Percentiles rank a stretch among this genome's conserved stretches.
phyloP scores from a whole-genome alignment of 768 basidiomycete species.

The Suillus brevipes region DNA sequence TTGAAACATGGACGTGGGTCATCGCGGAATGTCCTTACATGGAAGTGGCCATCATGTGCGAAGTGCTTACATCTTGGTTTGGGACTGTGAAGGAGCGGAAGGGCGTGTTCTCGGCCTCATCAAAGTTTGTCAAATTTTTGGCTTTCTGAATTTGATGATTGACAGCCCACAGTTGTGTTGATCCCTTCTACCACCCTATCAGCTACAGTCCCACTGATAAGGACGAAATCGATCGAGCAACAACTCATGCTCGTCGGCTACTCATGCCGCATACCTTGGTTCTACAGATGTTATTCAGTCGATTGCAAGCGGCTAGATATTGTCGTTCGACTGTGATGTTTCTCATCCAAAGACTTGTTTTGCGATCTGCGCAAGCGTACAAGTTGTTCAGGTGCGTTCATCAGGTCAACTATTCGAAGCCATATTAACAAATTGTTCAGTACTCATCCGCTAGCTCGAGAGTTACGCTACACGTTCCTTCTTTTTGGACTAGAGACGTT shows the following conservation, averaged over 20 bases:
- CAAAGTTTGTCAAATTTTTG: constrained; percentile 64
- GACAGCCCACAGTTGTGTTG: constrained; percentile 60
- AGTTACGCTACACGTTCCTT: constrained; percentile 86
- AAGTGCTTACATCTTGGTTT: constrained; percentile 87
- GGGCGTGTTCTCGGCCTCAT: constrained; percentile 78
- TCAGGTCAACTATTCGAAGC: neutral
- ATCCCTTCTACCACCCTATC: constrained; percentile 85
- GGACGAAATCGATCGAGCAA: constrained; percentile 72
- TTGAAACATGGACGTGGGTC: constrained; percentile 97
- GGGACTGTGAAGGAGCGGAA: constrained; percentile 72
- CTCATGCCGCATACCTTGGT: constrained; percentile 83
- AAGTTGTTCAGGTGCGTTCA: constrained; percentile 66
- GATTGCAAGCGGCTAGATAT: constrained; percentile 92
- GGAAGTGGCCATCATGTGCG: constrained; percentile 82
- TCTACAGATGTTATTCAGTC: constrained; percentile 85
- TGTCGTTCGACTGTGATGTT: constrained; percentile 81
- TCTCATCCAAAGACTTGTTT: constrained; percentile 79
- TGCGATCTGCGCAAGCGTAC: constrained; percentile 74
- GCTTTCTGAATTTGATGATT: constrained; percentile 8
- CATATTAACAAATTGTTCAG: constrained; percentile 40
- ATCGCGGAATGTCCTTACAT: constrained; percentile 81
- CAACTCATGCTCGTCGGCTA: constrained; percentile 67
- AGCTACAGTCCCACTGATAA: constrained; percentile 91
- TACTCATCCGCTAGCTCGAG: constrained; percentile 88
- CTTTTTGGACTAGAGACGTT: constrained; percentile 92